Conservation (phyloP, 306 rosid genomes). For the Comarum palustre region DNA sequence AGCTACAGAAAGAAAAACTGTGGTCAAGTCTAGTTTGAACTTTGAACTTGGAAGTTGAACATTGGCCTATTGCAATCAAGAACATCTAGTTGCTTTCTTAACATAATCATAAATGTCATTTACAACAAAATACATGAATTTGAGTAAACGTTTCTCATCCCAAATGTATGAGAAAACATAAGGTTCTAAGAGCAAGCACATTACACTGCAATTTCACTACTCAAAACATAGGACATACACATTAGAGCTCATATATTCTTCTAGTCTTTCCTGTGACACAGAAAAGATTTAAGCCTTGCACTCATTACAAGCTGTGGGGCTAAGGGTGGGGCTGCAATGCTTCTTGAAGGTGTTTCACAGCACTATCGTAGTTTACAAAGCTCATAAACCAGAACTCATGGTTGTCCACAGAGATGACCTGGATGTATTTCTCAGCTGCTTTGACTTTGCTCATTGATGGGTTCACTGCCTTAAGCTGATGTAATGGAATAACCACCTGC, state of each 20-base stretch:
- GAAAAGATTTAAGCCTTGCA: conserved; percentile 6
- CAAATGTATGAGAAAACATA: background rate
- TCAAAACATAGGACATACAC: conserved; percentile 18
- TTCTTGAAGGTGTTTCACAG: conserved; percentile 73
- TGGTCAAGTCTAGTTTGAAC: no score
- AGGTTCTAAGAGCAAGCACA: conserved; percentile 17
- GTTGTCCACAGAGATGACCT: conserved; percentile 86
- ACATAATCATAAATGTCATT: conserved; percentile 18
- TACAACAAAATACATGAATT: conserved; percentile 5
- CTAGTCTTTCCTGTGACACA: conserved; percentile 14
- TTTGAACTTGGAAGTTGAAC: no score
- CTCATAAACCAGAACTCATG: conserved; percentile 99
- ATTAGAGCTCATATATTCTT: conserved; percentile 15
- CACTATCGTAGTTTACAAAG: conserved; percentile 76
- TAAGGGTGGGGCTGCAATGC: conserved; percentile 34
- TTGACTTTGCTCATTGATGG: conserved; percentile 84
- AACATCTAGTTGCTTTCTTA: background rate
- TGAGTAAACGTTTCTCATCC: conserved; percentile 10
- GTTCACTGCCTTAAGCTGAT: conserved; percentile 81
- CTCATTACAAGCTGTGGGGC: conserved; percentile 37
- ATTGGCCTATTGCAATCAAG: background rate
- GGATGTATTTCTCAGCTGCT: conserved; percentile 70
- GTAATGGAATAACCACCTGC: conserved; percentile 84
- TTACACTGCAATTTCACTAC: conserved; percentile 26
- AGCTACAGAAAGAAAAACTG: conserved; percentile 71